Conservation (phyloP, 192 early-diverging fungal species). For the Coemansia reversa region DNA sequence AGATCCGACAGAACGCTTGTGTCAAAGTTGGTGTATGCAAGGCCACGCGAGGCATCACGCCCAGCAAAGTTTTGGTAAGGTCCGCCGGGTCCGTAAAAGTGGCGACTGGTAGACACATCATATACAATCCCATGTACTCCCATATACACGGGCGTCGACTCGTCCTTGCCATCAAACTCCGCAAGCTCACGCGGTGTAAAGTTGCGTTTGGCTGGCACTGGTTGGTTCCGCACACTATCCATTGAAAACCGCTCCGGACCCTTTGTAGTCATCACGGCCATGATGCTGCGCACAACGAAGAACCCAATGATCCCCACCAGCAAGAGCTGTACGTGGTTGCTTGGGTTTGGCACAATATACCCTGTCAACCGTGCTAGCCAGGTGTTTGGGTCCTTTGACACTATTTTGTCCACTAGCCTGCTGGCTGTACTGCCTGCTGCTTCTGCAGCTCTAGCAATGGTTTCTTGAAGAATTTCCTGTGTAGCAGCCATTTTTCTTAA, state of each 20-base stretch:
- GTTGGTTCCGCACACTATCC: slow-evolving; percentile 16
- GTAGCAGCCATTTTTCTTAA: too few relatives aligned
- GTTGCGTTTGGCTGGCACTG: slow-evolving; percentile 49
- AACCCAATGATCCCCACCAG: slow-evolving; percentile 26
- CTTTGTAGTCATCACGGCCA: slow-evolving; percentile 1
- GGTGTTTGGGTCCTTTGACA: neutral
- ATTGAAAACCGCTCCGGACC: slow-evolving; percentile 33
- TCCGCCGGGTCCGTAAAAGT: slow-evolving; percentile 88
- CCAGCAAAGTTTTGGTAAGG: slow-evolving; percentile 97
- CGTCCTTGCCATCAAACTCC: slow-evolving; percentile 68
- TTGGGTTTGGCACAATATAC: slow-evolving; percentile 20
- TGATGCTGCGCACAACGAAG: slow-evolving; percentile 34
- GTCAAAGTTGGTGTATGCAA: slow-evolving; percentile 88
- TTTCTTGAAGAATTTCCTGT: slow-evolving; percentile 1
- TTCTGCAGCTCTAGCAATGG: slow-evolving; percentile 4
- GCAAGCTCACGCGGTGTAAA: slow-evolving; percentile 78
- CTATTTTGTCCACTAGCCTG: neutral
- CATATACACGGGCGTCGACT: slow-evolving; percentile 66
- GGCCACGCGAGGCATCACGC: slow-evolving; percentile 90
- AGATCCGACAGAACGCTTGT: slow-evolving; percentile 65
- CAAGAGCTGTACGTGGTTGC: slow-evolving; percentile 22
- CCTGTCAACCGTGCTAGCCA: slow-evolving; percentile 5
- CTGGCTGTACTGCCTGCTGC: slow-evolving; percentile 2
- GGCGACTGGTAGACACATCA: slow-evolving; percentile 79
- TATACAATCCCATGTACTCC: slow-evolving; percentile 84